Conservation (phyloP, 345 rosid species). For the Erodium maritimum region DNA sequence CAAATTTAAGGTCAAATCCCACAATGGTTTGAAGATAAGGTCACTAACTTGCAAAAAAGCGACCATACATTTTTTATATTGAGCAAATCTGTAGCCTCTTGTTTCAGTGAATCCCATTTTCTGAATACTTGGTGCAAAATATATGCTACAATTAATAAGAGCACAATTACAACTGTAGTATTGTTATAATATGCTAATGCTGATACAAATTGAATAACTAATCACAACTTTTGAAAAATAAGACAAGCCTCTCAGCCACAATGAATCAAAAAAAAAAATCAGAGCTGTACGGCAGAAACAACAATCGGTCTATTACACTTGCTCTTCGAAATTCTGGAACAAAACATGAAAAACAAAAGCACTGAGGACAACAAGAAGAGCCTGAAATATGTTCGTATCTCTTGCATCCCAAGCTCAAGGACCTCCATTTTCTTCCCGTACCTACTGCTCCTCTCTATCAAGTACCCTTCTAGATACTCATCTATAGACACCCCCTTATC, state of each 20-base stretch:
- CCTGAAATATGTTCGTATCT: constrained; percentile 88
- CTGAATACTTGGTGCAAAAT: not conserved
- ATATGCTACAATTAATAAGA: too few relatives aligned
- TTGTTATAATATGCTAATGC: not conserved
- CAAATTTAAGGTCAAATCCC: too few relatives aligned
- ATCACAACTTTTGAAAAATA: not conserved
- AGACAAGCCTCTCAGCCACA: not conserved
- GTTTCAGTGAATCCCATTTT: too few relatives aligned
- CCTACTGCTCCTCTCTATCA: constrained; percentile 71
- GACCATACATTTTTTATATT: too few relatives aligned
- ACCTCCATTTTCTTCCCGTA: constrained; percentile 85
- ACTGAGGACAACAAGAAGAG: constrained; percentile 82
- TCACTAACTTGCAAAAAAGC: not conserved
- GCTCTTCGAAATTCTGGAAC: constrained; percentile 80
- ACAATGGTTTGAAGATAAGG: too few relatives aligned
- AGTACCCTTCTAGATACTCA: constrained; percentile 81
- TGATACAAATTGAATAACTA: not conserved
- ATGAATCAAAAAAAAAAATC: constrained; percentile 1
- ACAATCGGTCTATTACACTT: constrained; percentile 51
- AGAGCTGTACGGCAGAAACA: constrained; percentile 26
- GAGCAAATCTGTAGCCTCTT: not conserved
- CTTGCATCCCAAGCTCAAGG: constrained; percentile 89
- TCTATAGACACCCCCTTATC: constrained; percentile 80
- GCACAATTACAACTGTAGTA: not conserved
- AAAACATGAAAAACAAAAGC: constrained; percentile 80